phyloP scores from a whole-genome alignment of 2,329 filamentous ascomycete genomes.

The Claviceps spartinae region DNA sequence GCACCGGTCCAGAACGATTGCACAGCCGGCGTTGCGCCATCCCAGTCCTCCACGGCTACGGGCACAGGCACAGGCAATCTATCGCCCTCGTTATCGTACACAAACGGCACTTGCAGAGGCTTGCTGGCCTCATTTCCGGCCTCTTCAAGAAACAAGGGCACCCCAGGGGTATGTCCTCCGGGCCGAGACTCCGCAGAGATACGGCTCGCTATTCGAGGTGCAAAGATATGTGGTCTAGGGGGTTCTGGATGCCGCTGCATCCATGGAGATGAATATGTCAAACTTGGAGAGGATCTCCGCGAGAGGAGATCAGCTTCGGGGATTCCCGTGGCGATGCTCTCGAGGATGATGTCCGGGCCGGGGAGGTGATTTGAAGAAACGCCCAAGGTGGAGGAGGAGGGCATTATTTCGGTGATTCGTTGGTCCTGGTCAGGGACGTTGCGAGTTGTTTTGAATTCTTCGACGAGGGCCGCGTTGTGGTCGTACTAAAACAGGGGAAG shows the following conservation, averaged over 20 bases:
- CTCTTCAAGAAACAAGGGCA: constrained; percentile 16
- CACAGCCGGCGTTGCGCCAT: constrained; percentile 8
- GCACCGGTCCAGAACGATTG: constrained; percentile 5
- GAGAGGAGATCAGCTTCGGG: constrained; percentile 10
- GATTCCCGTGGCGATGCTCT: constrained; percentile 11
- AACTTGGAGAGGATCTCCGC: constrained; percentile 3
- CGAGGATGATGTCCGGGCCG: constrained; percentile 16
- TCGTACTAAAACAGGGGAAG: constrained; percentile 12
- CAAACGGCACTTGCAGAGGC: constrained; percentile 8
- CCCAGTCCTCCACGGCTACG: constrained; percentile 9
- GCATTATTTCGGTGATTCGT: constrained; percentile 5
- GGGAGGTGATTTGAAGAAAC: constrained; percentile 10
- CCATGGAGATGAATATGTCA: neutral
- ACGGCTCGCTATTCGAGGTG: neutral
- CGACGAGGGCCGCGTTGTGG: constrained; percentile 16
- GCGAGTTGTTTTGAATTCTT: constrained; percentile 19
- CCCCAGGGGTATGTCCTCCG: constrained; percentile 13
- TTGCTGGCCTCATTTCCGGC: constrained; percentile 11
- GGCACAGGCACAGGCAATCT: neutral
- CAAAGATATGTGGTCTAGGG: neutral
- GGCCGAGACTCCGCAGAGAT: neutral
- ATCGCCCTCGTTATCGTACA: constrained; percentile 13
- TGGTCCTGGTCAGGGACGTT: constrained; percentile 16
- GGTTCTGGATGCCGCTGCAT: neutral
- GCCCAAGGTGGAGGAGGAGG: constrained; percentile 6